Evolutionary conservation across 768 basidiomycete species (phyloP), one percentile per base, ranked within the genome.

Genomic region (Termitomyces sp.): DNA sequence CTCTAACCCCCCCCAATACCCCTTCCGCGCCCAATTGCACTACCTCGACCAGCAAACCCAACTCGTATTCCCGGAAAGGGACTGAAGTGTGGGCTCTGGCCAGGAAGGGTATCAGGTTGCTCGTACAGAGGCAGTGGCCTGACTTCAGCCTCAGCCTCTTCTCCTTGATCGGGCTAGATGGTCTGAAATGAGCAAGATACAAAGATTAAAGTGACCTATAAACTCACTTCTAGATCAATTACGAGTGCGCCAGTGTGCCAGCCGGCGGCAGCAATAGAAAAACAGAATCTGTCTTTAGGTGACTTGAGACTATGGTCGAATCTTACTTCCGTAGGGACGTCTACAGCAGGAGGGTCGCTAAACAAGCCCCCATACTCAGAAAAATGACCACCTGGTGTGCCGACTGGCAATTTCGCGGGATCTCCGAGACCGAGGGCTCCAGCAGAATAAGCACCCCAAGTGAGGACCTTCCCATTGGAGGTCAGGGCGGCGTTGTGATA

Each of bases 191-290:
- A 53, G 10, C 5, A 37, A 26, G 23, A 54, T 35, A 45, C 21
- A 42, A 23, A 58, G 54, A 59, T 42, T 54, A 31, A 26, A 37
- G 28, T 37, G 31, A 43, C 28, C 21, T 26, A 3, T 30, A 50
- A 30, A 64, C 77, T 58, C 56, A 89, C 90, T 75, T 92, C 85
- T 28, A 93, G 74, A 67, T 93, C 90, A 41, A 96, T 86, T 3
- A 91, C 90, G 47, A 98, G 74, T 1, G 93, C 92, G 8, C 93
- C 94, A 55, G 82, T 89, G 64, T 98, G 95, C 94, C 94, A 96
- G 10, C 95, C 95, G 0, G 84, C 80, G 3, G 94, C 91, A 5
- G 91, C 81, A 5, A 86, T 84, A 1, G 81, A 81, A 62, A 96
- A 89, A 62, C 90, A 92, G 65, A 90, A 97, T 61, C 78, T 76